Percentiles rank a stretch among this genome's conserved stretches.
Evolutionary conservation across 768 basidiomycete species (phyloP).

Genomic region (Rhodotorula kratochvilovae): DNA sequence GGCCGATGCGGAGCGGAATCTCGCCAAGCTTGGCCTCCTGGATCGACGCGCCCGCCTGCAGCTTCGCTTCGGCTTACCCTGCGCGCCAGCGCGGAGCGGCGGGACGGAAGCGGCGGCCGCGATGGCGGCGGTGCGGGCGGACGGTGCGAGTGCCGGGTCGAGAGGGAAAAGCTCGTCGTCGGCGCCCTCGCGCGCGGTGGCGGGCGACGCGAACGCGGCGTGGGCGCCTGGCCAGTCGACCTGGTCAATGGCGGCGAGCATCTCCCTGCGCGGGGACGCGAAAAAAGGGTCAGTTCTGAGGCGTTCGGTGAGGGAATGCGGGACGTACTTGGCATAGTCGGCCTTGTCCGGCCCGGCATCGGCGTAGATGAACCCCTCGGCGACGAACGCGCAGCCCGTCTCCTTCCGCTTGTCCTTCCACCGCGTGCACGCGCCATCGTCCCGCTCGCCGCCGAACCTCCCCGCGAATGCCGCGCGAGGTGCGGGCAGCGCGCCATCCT

Average conservation of each 20-base stretch:
- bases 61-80: not conserved
- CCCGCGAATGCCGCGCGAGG: not conserved
- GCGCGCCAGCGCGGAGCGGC: not conserved
- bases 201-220: too few species aligned
- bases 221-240: not conserved
- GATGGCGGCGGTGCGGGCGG: too few species aligned
- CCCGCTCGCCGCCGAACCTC: not conserved
- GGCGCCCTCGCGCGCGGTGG: too few species aligned
- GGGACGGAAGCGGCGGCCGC: too few species aligned
- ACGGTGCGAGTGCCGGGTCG: too few species aligned
- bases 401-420: constrained; percentile 10
- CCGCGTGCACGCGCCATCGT: not conserved
- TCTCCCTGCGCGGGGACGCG: not conserved
- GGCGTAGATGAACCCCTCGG: constrained; percentile 15
- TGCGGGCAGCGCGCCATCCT: not conserved
- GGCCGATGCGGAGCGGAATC: constrained; percentile 3
- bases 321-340: not conserved
- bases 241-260: not conserved
- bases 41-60: not conserved
- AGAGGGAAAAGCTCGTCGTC: not conserved
- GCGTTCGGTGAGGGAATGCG: not conserved
- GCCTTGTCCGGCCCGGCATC: not conserved
- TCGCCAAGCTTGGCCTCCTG: constrained; percentile 8
- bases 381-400: constrained; percentile 6
- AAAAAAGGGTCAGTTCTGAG: too few species aligned